Evolutionary conservation across 75 land plant genomes (phyloP).

Genomic region (Cupressus sempervirens): DNA sequence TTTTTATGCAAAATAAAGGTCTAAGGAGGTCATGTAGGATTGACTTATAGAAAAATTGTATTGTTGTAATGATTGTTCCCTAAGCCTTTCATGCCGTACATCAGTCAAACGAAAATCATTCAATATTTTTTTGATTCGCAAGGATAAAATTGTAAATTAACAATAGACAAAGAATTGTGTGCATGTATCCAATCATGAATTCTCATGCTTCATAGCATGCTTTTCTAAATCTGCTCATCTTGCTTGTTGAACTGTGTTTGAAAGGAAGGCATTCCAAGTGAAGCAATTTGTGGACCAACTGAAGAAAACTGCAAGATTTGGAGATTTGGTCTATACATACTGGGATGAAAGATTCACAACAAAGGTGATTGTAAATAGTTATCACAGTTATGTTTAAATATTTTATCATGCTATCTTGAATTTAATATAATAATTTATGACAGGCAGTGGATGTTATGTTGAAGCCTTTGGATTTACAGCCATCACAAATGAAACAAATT

Average conservation of each 20-base stretch:
- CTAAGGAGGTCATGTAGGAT: background rate
- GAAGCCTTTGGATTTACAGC: conserved; percentile 54
- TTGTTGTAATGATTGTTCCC: background rate
- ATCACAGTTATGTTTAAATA: background rate
- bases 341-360: conserved; percentile 84
- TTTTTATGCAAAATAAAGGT: no score
- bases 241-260: background rate
- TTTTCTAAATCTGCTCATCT: background rate
- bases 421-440: background rate
- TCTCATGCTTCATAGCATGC: background rate
- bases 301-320: conserved; percentile 53
- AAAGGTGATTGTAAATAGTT: conserved; percentile 31
- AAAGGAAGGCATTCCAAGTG: conserved; percentile 41
- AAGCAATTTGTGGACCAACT: conserved; percentile 62
- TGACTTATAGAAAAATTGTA: background rate
- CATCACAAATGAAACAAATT: conserved; percentile 40
- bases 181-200: background rate
- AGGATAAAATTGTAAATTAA: background rate
- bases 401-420: background rate
- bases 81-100: background rate
- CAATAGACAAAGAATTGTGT: background rate
- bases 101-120: background rate
- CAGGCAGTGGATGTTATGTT: conserved; percentile 69
- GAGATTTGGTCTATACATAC: conserved; percentile 54
- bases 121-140: background rate